Percentiles rank a stretch among this genome's conserved stretches.
These are phyloP conservation scores for Lycium ferocissimum DNA, from an alignment of 257 asterid genomes.

Conservation along the genomic window DNA sequence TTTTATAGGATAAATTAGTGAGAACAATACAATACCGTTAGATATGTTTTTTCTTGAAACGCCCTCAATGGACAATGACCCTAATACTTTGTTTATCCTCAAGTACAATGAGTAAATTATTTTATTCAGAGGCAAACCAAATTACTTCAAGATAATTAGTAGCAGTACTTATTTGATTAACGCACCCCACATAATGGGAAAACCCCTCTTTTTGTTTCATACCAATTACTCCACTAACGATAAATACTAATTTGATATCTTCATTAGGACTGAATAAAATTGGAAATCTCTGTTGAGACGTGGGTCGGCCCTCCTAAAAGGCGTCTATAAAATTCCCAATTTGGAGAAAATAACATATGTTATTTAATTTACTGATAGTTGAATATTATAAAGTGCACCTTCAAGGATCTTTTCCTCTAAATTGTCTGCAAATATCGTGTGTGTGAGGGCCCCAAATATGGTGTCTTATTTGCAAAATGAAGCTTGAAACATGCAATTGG, in stretches of 20 bases:
- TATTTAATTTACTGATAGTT: neutral
- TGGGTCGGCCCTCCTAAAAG: neutral
- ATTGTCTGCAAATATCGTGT: neutral
- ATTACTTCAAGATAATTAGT: conserved; percentile 5
- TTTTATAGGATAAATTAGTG: neutral
- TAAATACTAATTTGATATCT: neutral
- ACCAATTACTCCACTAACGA: neutral
- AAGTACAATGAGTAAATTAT: neutral
- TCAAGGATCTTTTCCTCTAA: neutral
- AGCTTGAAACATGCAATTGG: neutral
- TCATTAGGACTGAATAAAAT: neutral
- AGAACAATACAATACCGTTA: neutral
- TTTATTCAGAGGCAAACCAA: neutral
- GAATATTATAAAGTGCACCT: neutral
- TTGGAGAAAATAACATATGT: neutral
- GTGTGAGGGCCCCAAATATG: neutral
- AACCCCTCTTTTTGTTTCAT: neutral
- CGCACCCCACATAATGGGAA: neutral
- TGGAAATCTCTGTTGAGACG: neutral
- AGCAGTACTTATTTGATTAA: conserved; percentile 7
- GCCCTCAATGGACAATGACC: neutral
- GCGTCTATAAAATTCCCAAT: neutral
- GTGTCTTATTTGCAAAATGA: neutral
- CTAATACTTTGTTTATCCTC: conserved; percentile 10
- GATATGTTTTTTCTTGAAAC: neutral